Base-by-base conservation (phyloP, 257 asterid genomes). In the Vinca minor region DNA sequence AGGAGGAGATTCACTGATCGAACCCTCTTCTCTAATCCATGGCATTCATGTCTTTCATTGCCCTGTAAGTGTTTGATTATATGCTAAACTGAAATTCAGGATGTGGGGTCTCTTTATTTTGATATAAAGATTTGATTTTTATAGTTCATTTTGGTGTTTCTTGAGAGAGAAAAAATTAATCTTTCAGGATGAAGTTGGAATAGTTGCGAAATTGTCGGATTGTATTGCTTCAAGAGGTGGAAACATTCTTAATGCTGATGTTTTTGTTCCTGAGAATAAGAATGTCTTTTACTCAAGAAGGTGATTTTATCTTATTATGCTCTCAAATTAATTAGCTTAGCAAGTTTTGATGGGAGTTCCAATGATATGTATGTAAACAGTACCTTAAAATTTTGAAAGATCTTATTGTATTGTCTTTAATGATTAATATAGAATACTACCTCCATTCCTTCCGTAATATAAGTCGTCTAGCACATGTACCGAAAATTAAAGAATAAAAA, bases 191-290 rank as follows among this genome's bases (percentile, higher is more conserved):
- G 96, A 57, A 70, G 86, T 92, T 57, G 96, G 98, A 76, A 86
- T 92, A 61, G 95, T 92, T 50, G 87, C 95, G 38, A 92, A 81
- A 68, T 63, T 92, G 64, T 92, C 96, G 17, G 95, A 92, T 39
- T 92, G 98, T 74, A 86, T 92, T 70, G 95, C 98, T 72, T 85
- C 95, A 70, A 82, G 79, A 62, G 94, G 94, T 44, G 98, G 96
- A 36, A 88, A 88, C 81, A 92, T 92, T 74, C 95, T 88, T 34
- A 79, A 18, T 68, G 96, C 96, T 69, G 98, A 88, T 74, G 72
- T 92, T 70, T 92, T 89, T 64, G 98, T 92, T 65, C 98, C 98
- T 0, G 93, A 92, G 61, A 81, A 83, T 47, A 82, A 82, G 73
- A 81, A 84, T 55, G 93, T 82, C 25, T 92, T 92, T 78, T 92